These are phyloP conservation scores for Podaxis carcinomalis DNA, from an alignment of 768 basidiomycete species.

Conservation along the genomic window DNA sequence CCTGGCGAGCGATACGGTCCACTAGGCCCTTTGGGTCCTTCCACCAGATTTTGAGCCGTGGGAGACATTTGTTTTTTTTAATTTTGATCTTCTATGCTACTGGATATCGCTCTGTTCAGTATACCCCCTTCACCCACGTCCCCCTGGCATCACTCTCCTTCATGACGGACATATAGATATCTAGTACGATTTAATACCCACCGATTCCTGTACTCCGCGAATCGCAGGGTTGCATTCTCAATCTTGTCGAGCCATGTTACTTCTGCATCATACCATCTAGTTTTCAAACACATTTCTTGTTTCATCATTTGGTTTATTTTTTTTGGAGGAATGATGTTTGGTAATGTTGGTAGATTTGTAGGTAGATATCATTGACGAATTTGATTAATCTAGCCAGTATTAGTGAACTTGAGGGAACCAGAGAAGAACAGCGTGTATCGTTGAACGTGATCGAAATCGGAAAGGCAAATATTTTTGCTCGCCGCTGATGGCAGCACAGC, in stretches of 20 bases:
- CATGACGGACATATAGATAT: constrained; percentile 31
- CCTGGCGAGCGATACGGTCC: constrained; percentile 46
- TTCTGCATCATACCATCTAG: constrained; percentile 13
- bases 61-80: constrained; percentile 17
- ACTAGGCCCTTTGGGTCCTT: constrained; percentile 58
- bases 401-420: background rate
- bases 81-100: constrained; percentile 20
- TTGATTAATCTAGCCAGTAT: background rate
- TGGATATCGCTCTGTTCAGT: constrained; percentile 31
- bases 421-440: background rate
- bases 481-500: background rate
- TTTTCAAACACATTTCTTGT: constrained; percentile 12
- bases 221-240: constrained; percentile 11
- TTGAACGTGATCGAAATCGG: background rate
- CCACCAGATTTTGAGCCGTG: constrained; percentile 42
- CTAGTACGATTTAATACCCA: constrained; percentile 30
- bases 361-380: constrained; percentile 7
- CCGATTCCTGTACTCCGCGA: constrained; percentile 15
- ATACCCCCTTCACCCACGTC: constrained; percentile 32
- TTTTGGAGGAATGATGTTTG: constrained; percentile 2
- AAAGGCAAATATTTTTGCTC: background rate
- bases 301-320: constrained; percentile 12
- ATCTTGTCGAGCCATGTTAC: constrained; percentile 13
- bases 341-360: constrained; percentile 10
- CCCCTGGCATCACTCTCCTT: constrained; percentile 13